A percentile compares a stretch with the other conserved stretches of the same genome.
phyloP scores from a whole-genome alignment of 1,139 yeast species.

The Hyphopichia khmerensis region DNA sequence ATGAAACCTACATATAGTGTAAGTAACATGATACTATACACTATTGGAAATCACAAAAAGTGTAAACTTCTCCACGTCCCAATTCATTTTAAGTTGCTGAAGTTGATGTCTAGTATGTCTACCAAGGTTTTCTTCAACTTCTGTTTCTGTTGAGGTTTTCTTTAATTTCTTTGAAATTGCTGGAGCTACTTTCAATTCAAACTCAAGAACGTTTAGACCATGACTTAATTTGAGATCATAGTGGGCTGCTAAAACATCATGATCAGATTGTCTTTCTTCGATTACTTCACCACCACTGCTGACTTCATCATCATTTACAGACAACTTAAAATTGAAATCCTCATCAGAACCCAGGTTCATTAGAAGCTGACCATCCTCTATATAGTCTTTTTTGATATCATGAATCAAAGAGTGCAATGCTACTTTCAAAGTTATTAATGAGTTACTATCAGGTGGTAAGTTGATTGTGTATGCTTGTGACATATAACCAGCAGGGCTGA shows the following conservation, averaged over 20 bases:
- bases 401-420: slow-evolving; percentile 42
- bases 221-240: slow-evolving; percentile 50
- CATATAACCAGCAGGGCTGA: slow-evolving; percentile 45
- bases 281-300: slow-evolving; percentile 35
- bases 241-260: slow-evolving; percentile 28
- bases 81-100: slow-evolving; percentile 46
- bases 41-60: slow-evolving; percentile 29
- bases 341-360: slow-evolving; percentile 28
- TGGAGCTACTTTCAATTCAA: slow-evolving; percentile 49
- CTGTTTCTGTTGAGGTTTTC: slow-evolving; percentile 16
- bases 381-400: slow-evolving; percentile 32
- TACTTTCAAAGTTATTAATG: slow-evolving; percentile 44
- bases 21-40: not conserved
- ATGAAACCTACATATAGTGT: not conserved
- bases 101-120: slow-evolving; percentile 50
- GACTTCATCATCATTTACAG: slow-evolving; percentile 52
- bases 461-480: slow-evolving; percentile 42
- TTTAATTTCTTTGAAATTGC: slow-evolving; percentile 33
- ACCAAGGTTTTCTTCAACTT: slow-evolving; percentile 31
- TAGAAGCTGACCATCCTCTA: slow-evolving; percentile 31
- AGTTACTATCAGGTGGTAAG: slow-evolving; percentile 45
- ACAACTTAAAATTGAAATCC: slow-evolving; percentile 44
- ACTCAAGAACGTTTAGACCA: slow-evolving; percentile 48
- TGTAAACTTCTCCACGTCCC: slow-evolving; percentile 48
- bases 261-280: slow-evolving; percentile 16